Evolutionary conservation across 257 asterid species (phyloP), one percentile per base, ranked within the genome.

Genomic region (Penstemon eatonii): DNA sequence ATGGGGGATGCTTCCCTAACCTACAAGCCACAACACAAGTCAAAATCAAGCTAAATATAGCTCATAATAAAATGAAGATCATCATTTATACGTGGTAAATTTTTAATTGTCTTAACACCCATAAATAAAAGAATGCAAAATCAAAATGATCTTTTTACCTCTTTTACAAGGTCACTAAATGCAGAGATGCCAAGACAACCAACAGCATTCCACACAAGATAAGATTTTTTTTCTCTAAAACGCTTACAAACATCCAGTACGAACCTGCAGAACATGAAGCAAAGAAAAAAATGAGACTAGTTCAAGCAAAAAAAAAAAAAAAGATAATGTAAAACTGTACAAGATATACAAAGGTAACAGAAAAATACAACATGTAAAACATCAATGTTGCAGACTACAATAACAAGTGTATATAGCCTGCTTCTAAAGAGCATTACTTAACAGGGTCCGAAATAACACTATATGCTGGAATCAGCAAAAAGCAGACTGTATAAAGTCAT

Each of bases 121-220:
- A 62, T 15, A 52, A 2, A 33, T 40, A 56, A 5, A 40, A 12
- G 38, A 7, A 13, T 5, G 54, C 5, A 61, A 71, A 59, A 15
- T 25, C 33, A 25, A 25, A 25, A 25, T 25, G 33, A 25, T 25
- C 2, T 25, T 3, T 12, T 70, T 81, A 90, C 99, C 96, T 90
- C 99, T 78, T 82, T 85, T 60, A 93, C 79, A 64, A 93, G 92
- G 86, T 90, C 97, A 39, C 84, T 83, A 78, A 93, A 67, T 76
- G 95, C 96, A 66, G 94, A 79, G 15, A 83, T 77, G 56, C 98
- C 98, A 15, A 93, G 95, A 71, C 92, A 84, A 60, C 88, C 94
- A 66, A 87, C 97, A 36, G 98, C 98, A 76, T 85, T 79, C 81
- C 89, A 93, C 73, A 93, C 81, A 51, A 93, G 89, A 78, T 90